These are phyloP conservation scores for Penicillium psychrosexuale DNA, from an alignment of 2,329 filamentous ascomycete species.

Conservation along the genomic window DNA sequence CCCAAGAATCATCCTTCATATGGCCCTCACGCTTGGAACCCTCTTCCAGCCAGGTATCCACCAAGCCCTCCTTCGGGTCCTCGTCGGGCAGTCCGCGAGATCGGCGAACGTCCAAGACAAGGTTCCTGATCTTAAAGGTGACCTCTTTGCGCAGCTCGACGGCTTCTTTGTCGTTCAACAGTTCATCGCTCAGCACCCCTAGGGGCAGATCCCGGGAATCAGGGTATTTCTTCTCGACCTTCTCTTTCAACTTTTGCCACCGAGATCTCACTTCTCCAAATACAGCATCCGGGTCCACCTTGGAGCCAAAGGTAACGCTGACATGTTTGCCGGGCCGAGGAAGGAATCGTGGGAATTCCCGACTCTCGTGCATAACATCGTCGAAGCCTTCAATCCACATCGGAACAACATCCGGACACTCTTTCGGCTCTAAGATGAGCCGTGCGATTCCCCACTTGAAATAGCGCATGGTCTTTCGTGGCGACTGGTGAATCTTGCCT, in stretches of 20 bases:
- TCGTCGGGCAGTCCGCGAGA: slow-evolving; percentile 73
- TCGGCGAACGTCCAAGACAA: slow-evolving; percentile 74
- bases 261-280: slow-evolving; percentile 74
- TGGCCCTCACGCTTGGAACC: slow-evolving; percentile 53
- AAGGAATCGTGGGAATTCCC: slow-evolving; percentile 74
- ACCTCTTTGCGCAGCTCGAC: slow-evolving; percentile 74
- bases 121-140: slow-evolving; percentile 70
- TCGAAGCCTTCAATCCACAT: slow-evolving; percentile 94
- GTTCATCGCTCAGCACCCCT: slow-evolving; percentile 61
- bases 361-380: slow-evolving; percentile 79
- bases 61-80: slow-evolving; percentile 70
- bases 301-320: slow-evolving; percentile 57
- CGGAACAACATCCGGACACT: slow-evolving; percentile 82
- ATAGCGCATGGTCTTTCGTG: slow-evolving; percentile 77
- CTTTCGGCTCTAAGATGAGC: slow-evolving; percentile 83
- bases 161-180: slow-evolving; percentile 71
- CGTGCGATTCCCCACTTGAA: slow-evolving; percentile 97
- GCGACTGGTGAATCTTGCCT: slow-evolving; percentile 86
- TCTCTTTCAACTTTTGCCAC: slow-evolving; percentile 67
- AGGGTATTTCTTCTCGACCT: slow-evolving; percentile 48
- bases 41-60: slow-evolving; percentile 73
- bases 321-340: slow-evolving; percentile 71
- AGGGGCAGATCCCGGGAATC: slow-evolving; percentile 34
- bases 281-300: slow-evolving; percentile 66
- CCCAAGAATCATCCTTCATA: slow-evolving; percentile 60